Conservation (phyloP, 2,329 filamentous ascomycete genomes). For the Aspergillus floridensis region DNA sequence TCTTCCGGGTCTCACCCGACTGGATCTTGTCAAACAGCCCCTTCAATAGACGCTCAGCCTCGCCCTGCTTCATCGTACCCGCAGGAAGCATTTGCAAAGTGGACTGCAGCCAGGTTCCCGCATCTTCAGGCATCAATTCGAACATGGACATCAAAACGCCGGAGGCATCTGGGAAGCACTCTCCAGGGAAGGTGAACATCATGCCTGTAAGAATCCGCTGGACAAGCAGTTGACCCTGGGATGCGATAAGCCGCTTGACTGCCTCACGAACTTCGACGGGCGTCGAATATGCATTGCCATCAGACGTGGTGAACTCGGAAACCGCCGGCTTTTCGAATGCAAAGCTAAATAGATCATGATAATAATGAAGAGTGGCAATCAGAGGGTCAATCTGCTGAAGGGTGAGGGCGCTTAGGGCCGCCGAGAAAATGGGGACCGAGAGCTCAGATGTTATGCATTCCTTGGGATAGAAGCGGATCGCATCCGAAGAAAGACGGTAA, state of each 20-base stretch:
- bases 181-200: constrained; percentile 98
- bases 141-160: constrained; percentile 89
- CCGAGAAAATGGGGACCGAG: constrained; percentile 79
- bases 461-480: constrained; percentile 86
- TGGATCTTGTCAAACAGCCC: constrained; percentile 78
- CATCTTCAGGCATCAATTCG: constrained; percentile 76
- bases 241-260: constrained; percentile 68
- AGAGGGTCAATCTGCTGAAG: constrained; percentile 90
- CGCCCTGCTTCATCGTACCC: constrained; percentile 74
- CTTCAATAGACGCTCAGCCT: constrained; percentile 75
- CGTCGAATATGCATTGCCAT: constrained; percentile 59
- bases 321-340: constrained; percentile 67
- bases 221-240: constrained; percentile 73
- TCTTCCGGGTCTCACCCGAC: constrained; percentile 69
- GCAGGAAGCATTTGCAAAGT: constrained; percentile 81
- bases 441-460: constrained; percentile 77
- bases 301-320: constrained; percentile 58
- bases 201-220: constrained; percentile 92
- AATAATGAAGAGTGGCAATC: constrained; percentile 86
- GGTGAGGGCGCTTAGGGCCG: constrained; percentile 79
- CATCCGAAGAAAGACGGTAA: constrained; percentile 88
- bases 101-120: constrained; percentile 75
- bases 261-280: constrained; percentile 68
- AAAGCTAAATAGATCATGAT: constrained; percentile 87
- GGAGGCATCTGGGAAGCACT: constrained; percentile 92